Evolutionary conservation across 164 flowering plant species (phyloP).

Genomic region (Sextonia rubra): DNA sequence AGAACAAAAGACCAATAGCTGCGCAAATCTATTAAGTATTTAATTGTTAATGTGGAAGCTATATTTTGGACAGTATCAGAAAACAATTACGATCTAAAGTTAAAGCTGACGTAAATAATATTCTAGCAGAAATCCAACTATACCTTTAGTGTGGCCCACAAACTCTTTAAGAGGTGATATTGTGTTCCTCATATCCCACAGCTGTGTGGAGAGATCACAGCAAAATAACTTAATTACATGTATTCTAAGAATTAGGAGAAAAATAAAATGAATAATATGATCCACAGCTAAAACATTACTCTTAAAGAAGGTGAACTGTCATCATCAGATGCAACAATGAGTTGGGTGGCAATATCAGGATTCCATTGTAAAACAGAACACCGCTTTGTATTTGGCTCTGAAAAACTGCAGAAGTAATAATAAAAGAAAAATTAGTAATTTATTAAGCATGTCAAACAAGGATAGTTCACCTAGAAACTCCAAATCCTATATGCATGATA

Average conservation of each 20-base stretch:
- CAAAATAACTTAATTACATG: background rate
- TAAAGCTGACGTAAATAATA: too few relatives aligned
- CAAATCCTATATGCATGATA: background rate
- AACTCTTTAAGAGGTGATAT: conserved; percentile 84
- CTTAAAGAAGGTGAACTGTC: conserved; percentile 71
- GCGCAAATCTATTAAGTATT: too few relatives aligned
- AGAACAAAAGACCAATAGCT: too few relatives aligned
- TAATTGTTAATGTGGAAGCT: too few relatives aligned
- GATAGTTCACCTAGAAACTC: background rate
- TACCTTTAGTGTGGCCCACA: conserved; percentile 93
- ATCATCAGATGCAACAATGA: conserved; percentile 97
- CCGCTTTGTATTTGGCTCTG: conserved; percentile 78
- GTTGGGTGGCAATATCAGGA: conserved; percentile 91
- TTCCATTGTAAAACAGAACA: conserved; percentile 99
- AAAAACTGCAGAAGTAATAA: conserved; percentile 49
- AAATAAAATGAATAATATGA: background rate
- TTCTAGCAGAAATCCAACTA: background rate
- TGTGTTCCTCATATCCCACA: conserved; percentile 91
- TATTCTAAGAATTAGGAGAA: background rate
- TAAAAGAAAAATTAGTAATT: background rate
- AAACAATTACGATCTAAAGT: too few relatives aligned
- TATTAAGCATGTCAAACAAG: background rate
- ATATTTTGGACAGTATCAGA: too few relatives aligned
- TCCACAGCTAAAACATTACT: conserved; percentile 29
- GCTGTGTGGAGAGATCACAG: conserved; percentile 37